Conservation (phyloP, 176 grass and related monocot genomes). For the Bonia amplexicaulis region DNA sequence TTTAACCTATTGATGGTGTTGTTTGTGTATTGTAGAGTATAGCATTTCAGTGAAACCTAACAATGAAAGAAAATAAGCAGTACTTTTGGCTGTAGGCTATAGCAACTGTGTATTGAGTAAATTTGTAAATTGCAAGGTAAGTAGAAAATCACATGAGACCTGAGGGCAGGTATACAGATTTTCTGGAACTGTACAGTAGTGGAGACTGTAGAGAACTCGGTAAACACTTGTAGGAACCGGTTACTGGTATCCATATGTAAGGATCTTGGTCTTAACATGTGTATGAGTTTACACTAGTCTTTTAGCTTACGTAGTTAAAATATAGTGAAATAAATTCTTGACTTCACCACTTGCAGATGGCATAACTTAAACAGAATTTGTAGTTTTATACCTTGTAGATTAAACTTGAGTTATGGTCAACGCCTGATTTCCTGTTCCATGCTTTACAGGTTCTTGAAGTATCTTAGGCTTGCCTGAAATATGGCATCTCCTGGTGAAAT, state of each 20-base stretch:
- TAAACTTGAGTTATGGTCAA: not conserved
- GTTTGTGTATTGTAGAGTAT: no score
- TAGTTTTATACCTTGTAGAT: not conserved
- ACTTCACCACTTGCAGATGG: not conserved
- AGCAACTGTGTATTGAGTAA: no score
- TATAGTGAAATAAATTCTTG: not conserved
- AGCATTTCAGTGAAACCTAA: no score
- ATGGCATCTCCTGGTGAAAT: slow-evolving; percentile 42
- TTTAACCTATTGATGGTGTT: no score
- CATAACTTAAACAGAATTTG: not conserved
- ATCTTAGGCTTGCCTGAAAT: not conserved
- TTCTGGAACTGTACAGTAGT: not conserved
- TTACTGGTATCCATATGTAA: not conserved
- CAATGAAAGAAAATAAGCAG: no score
- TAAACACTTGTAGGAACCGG: not conserved
- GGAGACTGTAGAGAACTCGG: no score
- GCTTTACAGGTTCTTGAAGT: slow-evolving; percentile 12
- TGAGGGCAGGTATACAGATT: no score
- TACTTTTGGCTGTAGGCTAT: no score
- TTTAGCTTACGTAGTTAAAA: not conserved
- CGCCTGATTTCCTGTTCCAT: not conserved
- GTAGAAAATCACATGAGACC: no score
- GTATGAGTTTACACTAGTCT: not conserved
- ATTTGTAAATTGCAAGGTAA: no score
- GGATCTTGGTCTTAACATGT: not conserved